phyloP scores from a whole-genome alignment of 1,284 basidiomycete species.

The Leccinum pachyderme region DNA sequence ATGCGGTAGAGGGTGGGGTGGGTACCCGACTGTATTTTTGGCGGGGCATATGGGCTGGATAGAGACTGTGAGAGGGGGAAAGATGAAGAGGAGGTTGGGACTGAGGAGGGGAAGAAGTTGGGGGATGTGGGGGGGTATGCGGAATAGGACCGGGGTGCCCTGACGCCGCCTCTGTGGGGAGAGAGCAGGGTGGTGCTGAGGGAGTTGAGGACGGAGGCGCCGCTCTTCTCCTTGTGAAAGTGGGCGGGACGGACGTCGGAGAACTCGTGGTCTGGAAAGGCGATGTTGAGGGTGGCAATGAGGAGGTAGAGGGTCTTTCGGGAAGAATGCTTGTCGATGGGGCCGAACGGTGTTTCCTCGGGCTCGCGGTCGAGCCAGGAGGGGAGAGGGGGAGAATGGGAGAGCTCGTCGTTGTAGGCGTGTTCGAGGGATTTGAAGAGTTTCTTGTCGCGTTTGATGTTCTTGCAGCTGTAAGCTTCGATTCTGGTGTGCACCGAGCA shows the following conservation, averaged over 20 bases:
- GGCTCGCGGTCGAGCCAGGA: conserved; percentile 69
- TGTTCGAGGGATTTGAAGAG: conserved; percentile 91
- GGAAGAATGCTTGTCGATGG: conserved; percentile 71
- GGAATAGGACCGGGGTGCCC: conserved; percentile 74
- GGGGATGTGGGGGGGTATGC: conserved; percentile 73
- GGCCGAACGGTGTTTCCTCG: conserved; percentile 76
- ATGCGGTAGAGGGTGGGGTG: conserved; percentile 86
- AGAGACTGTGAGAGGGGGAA: conserved; percentile 59
- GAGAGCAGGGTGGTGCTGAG: conserved; percentile 77
- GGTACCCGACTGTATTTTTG: conserved; percentile 58
- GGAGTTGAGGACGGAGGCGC: conserved; percentile 74
- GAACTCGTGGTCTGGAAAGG: conserved; percentile 98
- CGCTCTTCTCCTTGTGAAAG: conserved; percentile 82
- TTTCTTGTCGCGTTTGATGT: conserved; percentile 95
- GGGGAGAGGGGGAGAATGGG: conserved; percentile 67
- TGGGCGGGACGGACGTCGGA: conserved; percentile 89
- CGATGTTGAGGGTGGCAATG: conserved; percentile 95
- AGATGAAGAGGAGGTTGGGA: conserved; percentile 58
- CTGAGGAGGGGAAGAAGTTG: conserved; percentile 70
- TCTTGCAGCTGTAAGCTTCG: conserved; percentile 98
- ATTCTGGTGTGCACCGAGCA: conserved; percentile 90
- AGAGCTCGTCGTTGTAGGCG: conserved; percentile 77
- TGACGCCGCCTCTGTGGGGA: conserved; percentile 43
- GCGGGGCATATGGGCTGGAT: conserved; percentile 64
- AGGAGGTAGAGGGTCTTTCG: conserved; percentile 92